These are phyloP conservation scores for Solanum medicagineum DNA, from an alignment of 257 asterid species.

Conservation along the genomic window DNA sequence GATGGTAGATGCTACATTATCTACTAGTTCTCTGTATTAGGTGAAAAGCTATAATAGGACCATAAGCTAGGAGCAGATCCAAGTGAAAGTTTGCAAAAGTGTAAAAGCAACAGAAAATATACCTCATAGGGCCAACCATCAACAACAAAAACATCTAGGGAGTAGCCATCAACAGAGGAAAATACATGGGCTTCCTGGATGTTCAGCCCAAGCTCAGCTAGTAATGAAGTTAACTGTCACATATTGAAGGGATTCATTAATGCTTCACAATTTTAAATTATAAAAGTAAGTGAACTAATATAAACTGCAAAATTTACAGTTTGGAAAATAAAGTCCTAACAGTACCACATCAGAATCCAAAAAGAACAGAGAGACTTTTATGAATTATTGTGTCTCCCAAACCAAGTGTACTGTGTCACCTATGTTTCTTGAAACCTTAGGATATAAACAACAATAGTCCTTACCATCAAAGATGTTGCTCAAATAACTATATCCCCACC, in stretches of 20 bases:
- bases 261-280: background rate
- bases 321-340: background rate
- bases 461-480: background rate
- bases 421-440: background rate
- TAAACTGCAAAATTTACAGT: background rate
- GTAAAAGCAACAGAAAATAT: slow-evolving; percentile 2
- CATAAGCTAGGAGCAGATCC: background rate
- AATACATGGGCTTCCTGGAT: slow-evolving; percentile 99
- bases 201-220: slow-evolving; percentile 87
- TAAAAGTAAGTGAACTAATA: background rate
- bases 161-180: slow-evolving; percentile 90
- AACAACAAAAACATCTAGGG: slow-evolving; percentile 93
- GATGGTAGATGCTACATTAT: background rate
- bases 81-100: background rate
- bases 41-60: background rate
- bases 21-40: background rate
- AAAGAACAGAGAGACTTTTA: background rate
- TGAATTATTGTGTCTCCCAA: background rate
- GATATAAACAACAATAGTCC: background rate
- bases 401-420: background rate
- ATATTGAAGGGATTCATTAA: background rate
- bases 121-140: slow-evolving; percentile 98
- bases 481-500: background rate
- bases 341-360: background rate
- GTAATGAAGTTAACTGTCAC: slow-evolving; percentile 83